A percentile compares a stretch with the other conserved stretches of the same genome.
phyloP scores from a whole-genome alignment of 116 monocot species.

The Zostera marina region DNA sequence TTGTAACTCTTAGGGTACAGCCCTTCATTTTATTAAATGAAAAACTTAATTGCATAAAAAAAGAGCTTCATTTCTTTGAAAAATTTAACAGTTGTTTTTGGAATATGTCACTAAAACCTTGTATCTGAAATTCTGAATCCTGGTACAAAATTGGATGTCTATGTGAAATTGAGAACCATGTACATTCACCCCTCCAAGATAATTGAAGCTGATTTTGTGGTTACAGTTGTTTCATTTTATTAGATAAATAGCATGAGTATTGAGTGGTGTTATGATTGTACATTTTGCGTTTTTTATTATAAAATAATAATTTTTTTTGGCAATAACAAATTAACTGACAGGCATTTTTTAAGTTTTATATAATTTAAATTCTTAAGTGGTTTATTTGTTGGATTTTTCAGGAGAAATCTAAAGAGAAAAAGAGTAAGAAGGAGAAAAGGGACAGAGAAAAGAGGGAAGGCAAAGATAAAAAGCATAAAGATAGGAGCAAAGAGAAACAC shows the following conservation, averaged over 20 bases:
- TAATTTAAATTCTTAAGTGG: background rate
- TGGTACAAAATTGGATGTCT: too few species aligned
- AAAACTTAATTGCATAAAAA: too few species aligned
- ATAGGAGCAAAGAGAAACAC: slow-evolving; percentile 24
- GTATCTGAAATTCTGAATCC: too few species aligned
- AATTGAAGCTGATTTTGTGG: background rate
- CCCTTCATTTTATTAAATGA: too few species aligned
- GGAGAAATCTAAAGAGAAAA: slow-evolving; percentile 12
- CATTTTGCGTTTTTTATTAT: background rate
- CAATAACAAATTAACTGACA: background rate
- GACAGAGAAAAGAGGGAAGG: slow-evolving; percentile 21
- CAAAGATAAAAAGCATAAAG: slow-evolving; percentile 28
- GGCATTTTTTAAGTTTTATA: background rate
- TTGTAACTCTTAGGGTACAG: too few species aligned
- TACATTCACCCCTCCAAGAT: background rate
- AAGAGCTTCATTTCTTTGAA: too few species aligned
- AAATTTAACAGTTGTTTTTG: too few species aligned
- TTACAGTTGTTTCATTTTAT: too few species aligned
- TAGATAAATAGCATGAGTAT: background rate
- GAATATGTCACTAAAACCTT: too few species aligned
- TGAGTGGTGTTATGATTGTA: background rate
- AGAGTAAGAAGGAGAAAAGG: slow-evolving; percentile 14
- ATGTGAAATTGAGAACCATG: background rate
- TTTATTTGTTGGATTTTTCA: slow-evolving; percentile 2
- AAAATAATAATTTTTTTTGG: background rate